These are phyloP conservation scores for Alternaria longipes DNA, from an alignment of 2,329 filamentous ascomycete genomes.

Conservation along the genomic window DNA sequence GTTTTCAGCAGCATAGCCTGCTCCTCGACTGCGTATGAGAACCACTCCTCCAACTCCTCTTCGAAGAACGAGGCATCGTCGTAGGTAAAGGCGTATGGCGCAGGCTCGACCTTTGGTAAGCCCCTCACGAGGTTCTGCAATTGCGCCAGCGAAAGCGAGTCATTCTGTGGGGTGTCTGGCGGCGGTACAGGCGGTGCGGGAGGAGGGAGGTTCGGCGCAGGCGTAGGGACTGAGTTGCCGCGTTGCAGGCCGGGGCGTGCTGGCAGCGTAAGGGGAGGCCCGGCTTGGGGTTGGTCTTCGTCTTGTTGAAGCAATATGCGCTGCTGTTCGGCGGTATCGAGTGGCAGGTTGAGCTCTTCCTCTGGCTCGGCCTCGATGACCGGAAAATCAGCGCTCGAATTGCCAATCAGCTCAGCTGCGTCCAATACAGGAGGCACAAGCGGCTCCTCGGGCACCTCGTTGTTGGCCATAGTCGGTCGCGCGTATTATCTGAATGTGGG, in stretches of 20 bases:
- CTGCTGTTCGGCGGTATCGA: conserved; percentile 50
- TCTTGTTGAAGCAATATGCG: conserved; percentile 40
- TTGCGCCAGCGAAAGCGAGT: conserved; percentile 59
- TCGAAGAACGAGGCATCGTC: conserved; percentile 67
- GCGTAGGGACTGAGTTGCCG: conserved; percentile 52
- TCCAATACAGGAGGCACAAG: conserved; percentile 50
- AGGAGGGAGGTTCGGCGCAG: conserved; percentile 55
- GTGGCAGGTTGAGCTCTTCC: conserved; percentile 46
- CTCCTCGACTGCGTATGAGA: conserved; percentile 88
- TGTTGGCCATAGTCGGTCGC: conserved; percentile 39
- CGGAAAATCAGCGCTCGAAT: conserved; percentile 40
- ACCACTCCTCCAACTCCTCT: conserved; percentile 97
- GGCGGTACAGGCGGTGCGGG: conserved; percentile 49
- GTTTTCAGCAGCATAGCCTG: conserved; percentile 79
- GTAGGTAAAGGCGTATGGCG: conserved; percentile 79
- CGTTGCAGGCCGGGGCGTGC: conserved; percentile 52
- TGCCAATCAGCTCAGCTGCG: conserved; percentile 49
- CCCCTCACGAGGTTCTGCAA: conserved; percentile 56
- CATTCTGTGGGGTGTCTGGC: conserved; percentile 47
- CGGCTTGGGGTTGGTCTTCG: conserved; percentile 25
- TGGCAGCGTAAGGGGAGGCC: conserved; percentile 36
- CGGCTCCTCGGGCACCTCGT: conserved; percentile 35
- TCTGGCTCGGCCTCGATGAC: conserved; percentile 44
- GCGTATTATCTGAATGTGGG: conserved; percentile 21
- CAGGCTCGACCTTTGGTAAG: conserved; percentile 54